phyloP scores from a whole-genome alignment of 2,329 filamentous ascomycete species.

The Ophiostoma ulmi region DNA sequence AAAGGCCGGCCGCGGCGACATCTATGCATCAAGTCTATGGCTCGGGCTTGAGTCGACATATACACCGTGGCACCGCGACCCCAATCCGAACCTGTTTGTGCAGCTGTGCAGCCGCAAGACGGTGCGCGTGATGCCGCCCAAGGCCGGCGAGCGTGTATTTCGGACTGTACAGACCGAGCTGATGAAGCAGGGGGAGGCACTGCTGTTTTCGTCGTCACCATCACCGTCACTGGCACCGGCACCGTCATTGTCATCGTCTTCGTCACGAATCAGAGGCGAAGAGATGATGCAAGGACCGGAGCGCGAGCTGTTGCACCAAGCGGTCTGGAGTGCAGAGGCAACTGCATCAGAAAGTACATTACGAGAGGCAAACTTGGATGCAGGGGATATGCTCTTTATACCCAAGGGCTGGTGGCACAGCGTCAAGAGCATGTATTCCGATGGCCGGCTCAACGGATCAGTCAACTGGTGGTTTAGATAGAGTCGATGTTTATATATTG shows the following conservation, averaged over 20 bases:
- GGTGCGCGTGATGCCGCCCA: constrained; percentile 65
- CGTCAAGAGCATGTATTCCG: constrained; percentile 56
- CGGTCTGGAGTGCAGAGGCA: constrained; percentile 55
- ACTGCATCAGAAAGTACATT: constrained; percentile 28
- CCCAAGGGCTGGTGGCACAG: constrained; percentile 86
- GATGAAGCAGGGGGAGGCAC: constrained; percentile 28
- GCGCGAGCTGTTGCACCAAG: constrained; percentile 58
- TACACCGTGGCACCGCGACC: constrained; percentile 86
- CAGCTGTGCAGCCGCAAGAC: constrained; percentile 71
- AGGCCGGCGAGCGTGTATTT: constrained; percentile 61
- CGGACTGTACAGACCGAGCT: constrained; percentile 42
- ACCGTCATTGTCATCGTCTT: constrained; percentile 29
- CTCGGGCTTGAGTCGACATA: constrained; percentile 80
- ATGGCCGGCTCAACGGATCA: constrained; percentile 38
- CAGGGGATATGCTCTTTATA: constrained; percentile 71
- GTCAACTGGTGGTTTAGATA: constrained; percentile 79
- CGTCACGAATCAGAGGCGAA: constrained; percentile 58
- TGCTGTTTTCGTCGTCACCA: not conserved
- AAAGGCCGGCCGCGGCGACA: constrained; percentile 55
- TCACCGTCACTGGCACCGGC: constrained; percentile 29
- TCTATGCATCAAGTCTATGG: constrained; percentile 88
- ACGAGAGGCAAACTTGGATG: constrained; percentile 51
- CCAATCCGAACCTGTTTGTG: constrained; percentile 87
- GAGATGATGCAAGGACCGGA: constrained; percentile 91
- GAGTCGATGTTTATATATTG: not conserved